phyloP scores from a whole-genome alignment of 139 green algal species.

The Yamagishiella unicocca region DNA sequence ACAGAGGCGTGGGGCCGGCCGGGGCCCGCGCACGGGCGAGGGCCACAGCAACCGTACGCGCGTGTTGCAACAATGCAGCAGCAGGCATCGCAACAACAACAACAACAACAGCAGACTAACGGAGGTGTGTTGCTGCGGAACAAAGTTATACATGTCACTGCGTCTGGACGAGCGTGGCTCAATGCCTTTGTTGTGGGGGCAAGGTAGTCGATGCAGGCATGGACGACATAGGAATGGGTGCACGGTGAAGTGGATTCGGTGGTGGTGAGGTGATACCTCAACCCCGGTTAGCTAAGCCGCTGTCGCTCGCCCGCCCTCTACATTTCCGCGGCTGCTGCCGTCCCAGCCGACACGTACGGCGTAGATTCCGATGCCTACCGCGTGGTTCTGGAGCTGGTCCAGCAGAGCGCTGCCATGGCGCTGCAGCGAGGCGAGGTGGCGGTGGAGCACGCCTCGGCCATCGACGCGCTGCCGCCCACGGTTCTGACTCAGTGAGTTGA shows the following conservation, averaged over 20 bases:
- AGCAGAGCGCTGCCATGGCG: slow-evolving; percentile 34
- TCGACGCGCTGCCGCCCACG: slow-evolving; percentile 30
- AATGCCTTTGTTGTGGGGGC: too few species aligned
- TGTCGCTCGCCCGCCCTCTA: not conserved
- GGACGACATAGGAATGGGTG: not conserved
- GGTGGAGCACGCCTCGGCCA: not conserved
- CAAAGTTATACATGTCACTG: not conserved
- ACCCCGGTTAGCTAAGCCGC: not conserved
- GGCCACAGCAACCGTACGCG: not conserved
- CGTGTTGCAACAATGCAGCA: not conserved
- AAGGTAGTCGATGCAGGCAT: not conserved
- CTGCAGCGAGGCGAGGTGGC: not conserved
- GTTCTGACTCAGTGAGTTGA: slow-evolving; percentile 42
- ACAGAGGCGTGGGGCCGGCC: not conserved
- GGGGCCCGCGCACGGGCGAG: not conserved
- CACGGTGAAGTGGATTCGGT: not conserved
- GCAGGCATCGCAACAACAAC: not conserved
- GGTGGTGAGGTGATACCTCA: not conserved
- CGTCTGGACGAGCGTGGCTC: not conserved
- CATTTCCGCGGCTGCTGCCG: not conserved
- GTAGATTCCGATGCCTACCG: slow-evolving; percentile 51
- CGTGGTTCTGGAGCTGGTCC: slow-evolving; percentile 48
- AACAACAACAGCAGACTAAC: not conserved
- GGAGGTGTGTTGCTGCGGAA: not conserved
- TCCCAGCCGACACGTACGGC: slow-evolving; percentile 4